Evolutionary conservation across 306 rosid genomes (phyloP), one percentile per base, ranked within the genome.

Genomic region (Crotalaria pallida): DNA sequence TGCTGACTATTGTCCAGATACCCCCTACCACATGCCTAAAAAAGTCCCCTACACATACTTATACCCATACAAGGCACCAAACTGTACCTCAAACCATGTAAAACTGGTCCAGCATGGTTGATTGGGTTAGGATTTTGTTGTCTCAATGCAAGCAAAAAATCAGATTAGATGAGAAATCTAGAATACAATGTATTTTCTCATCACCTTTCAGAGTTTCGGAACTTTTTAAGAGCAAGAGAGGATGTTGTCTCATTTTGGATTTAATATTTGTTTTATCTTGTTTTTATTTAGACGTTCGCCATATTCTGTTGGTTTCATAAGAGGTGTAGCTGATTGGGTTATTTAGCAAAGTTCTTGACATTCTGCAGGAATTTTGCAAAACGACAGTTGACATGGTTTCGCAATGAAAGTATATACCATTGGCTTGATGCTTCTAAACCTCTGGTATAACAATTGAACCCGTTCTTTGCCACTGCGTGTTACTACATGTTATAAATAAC

Each of bases 401-500:
- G 95, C 23, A 94, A 88, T 50, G 97, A 94, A 81, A 55, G 16
- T 1, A 94, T 88, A 76, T 94, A 90, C 83, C 91, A 87, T 61
- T 94, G 98, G 98, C 92, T 94, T 68, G 92, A 90, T 77, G 97
- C 95, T 61, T 88, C 98, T 70, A 85, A 84, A 83, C 90, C 97
- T 71, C 75, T 83, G 97, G 91, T 94, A 88, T 65, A 85, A 38
- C 15, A 10, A 71, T 72, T 57, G 74, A 67, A 69, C 58, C 58
- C 61, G n/a, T 62, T 74, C 12, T 69, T 74, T 5, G 19, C 43
- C 58, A 17, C 36, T 48, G 24, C 15, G n/a, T 45, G 57, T 50
- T 63, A 27, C 70, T 70, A 17, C 23, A 65, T 58, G 6, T 31
- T 51, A 67, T 67, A 11, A 12, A 36, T 19, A 41, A 41, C 15